These are phyloP conservation scores for Lasiodiplodia hormozganensis DNA, from an alignment of 2,329 filamentous ascomycete species.

Conservation along the genomic window DNA sequence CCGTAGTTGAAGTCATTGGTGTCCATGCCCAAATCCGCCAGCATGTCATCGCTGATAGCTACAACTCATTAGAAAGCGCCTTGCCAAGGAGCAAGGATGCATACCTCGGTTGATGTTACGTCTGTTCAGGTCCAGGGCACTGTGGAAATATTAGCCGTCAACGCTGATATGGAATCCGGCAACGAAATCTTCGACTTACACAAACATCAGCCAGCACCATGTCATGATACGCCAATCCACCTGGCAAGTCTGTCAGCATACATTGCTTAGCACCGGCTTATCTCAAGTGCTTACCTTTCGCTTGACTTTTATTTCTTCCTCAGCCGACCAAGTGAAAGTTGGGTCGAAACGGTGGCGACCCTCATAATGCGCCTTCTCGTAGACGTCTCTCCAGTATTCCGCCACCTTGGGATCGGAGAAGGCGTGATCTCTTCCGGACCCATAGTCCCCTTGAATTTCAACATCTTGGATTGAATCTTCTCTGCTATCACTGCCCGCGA, in stretches of 20 bases:
- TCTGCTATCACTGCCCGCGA: conserved; percentile 1
- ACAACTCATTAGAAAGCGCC: conserved; percentile 10
- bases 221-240: conserved; percentile 36
- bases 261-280: conserved; percentile 29
- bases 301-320: conserved; percentile 39
- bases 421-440: conserved; percentile 12
- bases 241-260: conserved; percentile 17
- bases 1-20: conserved; percentile 42
- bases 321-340: conserved; percentile 48
- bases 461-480: conserved; percentile 8
- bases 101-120: conserved; percentile 40
- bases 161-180: accelerated
- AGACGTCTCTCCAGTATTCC: conserved; percentile 61
- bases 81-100: conserved; percentile 31
- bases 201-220: conserved; percentile 40
- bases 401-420: conserved; percentile 61
- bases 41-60: conserved; percentile 32
- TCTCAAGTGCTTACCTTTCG: conserved; percentile 46
- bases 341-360: conserved; percentile 58
- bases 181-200: neutral
- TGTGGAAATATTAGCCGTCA: neutral
- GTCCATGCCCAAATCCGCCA: conserved; percentile 36
- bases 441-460: conserved; percentile 5
- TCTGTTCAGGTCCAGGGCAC: conserved; percentile 37
- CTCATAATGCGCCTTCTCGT: conserved; percentile 62